Percentiles rank a stretch among this genome's conserved stretches.
Evolutionary conservation across 768 basidiomycete species (phyloP).

Genomic region (Rhizopogon salebrosus): DNA sequence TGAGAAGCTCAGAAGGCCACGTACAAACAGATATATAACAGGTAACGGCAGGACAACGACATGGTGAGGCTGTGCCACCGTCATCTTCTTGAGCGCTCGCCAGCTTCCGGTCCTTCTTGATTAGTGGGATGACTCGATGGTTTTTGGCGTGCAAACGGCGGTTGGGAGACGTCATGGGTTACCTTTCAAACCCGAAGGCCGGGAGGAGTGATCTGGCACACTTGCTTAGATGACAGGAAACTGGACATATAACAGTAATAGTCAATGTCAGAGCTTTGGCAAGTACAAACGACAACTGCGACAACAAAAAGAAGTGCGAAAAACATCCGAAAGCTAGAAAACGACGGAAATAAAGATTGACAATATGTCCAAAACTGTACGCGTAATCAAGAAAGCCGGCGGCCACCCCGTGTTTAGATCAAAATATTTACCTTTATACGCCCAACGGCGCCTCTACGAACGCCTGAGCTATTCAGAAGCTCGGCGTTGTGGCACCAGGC

Average conservation of each 20-base stretch:
- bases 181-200: background rate
- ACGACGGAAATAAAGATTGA: background rate
- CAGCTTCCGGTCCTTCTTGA: background rate
- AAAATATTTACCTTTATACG: background rate
- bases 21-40: background rate
- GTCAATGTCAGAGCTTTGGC: background rate
- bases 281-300: background rate
- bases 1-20: background rate
- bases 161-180: background rate
- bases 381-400: background rate
- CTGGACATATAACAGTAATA: background rate
- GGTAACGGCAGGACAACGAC: background rate
- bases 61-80: background rate
- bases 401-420: background rate
- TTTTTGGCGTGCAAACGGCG: background rate
- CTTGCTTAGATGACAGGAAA: background rate
- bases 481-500: background rate
- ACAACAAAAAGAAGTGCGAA: background rate
- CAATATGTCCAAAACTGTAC: background rate
- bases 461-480: background rate
- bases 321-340: background rate
- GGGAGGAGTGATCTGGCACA: background rate
- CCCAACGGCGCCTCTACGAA: background rate
- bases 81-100: background rate
- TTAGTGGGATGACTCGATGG: background rate